Conservation (phyloP, 768 basidiomycete genomes). For the Suillus subalutaceus region DNA sequence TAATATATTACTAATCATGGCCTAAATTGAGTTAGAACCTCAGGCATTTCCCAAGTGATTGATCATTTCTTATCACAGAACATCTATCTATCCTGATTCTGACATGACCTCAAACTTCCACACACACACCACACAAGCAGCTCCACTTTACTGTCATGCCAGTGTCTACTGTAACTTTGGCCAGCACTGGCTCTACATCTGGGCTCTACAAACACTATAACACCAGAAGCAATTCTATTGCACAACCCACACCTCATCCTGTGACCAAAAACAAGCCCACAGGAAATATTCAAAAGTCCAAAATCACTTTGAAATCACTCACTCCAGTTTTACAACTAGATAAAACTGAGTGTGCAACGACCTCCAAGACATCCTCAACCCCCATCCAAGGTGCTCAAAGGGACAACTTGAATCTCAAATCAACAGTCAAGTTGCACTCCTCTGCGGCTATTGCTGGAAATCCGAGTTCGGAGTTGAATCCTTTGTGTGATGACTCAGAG, state of each 20-base stretch:
- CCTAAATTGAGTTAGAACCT: neutral
- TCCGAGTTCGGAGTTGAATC: neutral
- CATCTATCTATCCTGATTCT: neutral
- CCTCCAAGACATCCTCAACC: neutral
- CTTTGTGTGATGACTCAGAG: neutral
- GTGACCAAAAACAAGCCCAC: neutral
- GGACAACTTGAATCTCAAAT: no score
- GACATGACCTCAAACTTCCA: neutral
- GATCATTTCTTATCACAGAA: neutral
- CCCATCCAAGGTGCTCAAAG: no score
- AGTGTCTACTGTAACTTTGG: neutral
- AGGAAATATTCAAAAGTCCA: neutral
- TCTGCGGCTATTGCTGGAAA: neutral
- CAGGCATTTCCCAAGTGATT: neutral
- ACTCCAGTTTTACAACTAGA: neutral
- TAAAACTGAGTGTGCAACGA: neutral
- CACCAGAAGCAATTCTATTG: neutral
- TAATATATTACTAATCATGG: no score
- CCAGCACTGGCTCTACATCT: neutral
- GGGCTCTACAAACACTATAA: neutral
- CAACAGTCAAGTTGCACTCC: no score
- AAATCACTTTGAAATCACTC: neutral
- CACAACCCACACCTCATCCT: neutral
- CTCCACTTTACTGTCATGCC: neutral
- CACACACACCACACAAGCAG: neutral